A percentile compares a stretch with the other conserved stretches of the same genome.
Conservation (phyloP, 805 yeast genomes). For the Sugiyamaella lignohabitans region DNA sequence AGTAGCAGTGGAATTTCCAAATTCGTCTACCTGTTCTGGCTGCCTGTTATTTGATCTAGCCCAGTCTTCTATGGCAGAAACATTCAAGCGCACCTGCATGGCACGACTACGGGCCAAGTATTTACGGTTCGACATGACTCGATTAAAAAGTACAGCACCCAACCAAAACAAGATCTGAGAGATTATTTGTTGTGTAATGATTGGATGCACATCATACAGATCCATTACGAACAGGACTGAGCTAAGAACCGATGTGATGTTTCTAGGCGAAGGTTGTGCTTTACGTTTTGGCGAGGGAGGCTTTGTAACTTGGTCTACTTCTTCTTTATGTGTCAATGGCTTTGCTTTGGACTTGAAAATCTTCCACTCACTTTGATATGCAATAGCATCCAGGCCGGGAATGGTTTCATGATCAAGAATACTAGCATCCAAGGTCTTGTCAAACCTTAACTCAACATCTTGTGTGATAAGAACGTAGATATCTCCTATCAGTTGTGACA, state of each 20-base stretch:
- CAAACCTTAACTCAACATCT: constrained; percentile 34
- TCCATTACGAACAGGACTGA: constrained; percentile 82
- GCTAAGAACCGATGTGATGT: constrained; percentile 77
- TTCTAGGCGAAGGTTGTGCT: constrained; percentile 83
- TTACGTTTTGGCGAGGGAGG: constrained; percentile 81
- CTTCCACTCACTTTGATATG: constrained; percentile 70
- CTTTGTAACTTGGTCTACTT: constrained; percentile 64
- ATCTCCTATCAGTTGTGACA: constrained; percentile 29
- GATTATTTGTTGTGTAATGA: constrained; percentile 70
- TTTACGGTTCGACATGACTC: constrained; percentile 57
- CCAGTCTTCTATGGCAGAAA: constrained; percentile 92
- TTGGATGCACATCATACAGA: constrained; percentile 70
- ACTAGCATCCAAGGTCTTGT: constrained; percentile 29
- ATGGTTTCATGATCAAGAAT: constrained; percentile 67
- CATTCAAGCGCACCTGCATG: constrained; percentile 78
- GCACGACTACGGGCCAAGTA: constrained; percentile 78
- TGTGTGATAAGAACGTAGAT: constrained; percentile 30
- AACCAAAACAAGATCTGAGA: constrained; percentile 76
- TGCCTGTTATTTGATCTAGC: constrained; percentile 59
- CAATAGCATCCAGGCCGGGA: constrained; percentile 70
- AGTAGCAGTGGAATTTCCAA: constrained; percentile 7
- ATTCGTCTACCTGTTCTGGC: constrained; percentile 33
- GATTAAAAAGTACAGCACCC: constrained; percentile 65
- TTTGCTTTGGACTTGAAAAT: constrained; percentile 44
- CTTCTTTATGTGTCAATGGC: constrained; percentile 54